A percentile compares a stretch with the other conserved stretches of the same genome.
These are phyloP conservation scores for Picea sitchensis DNA, from an alignment of 75 land plant species.

Conservation along the genomic window DNA sequence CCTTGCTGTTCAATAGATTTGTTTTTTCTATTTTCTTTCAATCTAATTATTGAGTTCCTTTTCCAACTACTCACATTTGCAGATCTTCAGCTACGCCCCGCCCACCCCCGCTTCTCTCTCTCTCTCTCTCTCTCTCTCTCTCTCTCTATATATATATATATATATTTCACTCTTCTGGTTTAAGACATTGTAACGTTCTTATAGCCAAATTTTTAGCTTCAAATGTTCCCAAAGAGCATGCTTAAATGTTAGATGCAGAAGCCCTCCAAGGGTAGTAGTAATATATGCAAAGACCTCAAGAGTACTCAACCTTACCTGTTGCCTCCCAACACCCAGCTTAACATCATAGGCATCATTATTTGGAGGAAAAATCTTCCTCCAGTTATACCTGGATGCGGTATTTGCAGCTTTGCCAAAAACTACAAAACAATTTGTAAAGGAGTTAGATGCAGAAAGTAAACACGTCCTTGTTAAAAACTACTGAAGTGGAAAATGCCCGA, in stretches of 20 bases:
- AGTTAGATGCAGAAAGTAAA: not conserved
- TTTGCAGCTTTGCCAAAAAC: slow-evolving; percentile 35
- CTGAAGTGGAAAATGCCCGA: not conserved
- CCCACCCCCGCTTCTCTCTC: no score
- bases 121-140: no score
- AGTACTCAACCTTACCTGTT: slow-evolving; percentile 2
- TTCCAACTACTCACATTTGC: not conserved
- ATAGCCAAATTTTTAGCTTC: not conserved
- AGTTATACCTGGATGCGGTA: slow-evolving; percentile 48
- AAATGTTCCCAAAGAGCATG: not conserved
- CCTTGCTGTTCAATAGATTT: not conserved
- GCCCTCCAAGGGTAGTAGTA: not conserved
- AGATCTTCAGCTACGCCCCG: no score
- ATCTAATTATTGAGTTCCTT: not conserved
- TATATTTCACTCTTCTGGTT: no score
- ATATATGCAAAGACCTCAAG: not conserved
- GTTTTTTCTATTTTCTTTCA: not conserved
- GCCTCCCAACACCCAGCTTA: slow-evolving; percentile 9
- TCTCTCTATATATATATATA: no score
- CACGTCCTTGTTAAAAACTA: not conserved
- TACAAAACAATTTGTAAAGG: slow-evolving; percentile 6
- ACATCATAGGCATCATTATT: slow-evolving; percentile 5
- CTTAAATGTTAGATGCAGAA: not conserved
- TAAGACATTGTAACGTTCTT: no score
- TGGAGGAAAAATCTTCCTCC: slow-evolving; percentile 38